phyloP scores from a whole-genome alignment of 192 early-diverging fungal genomes.

The Backusella australiensis region DNA sequence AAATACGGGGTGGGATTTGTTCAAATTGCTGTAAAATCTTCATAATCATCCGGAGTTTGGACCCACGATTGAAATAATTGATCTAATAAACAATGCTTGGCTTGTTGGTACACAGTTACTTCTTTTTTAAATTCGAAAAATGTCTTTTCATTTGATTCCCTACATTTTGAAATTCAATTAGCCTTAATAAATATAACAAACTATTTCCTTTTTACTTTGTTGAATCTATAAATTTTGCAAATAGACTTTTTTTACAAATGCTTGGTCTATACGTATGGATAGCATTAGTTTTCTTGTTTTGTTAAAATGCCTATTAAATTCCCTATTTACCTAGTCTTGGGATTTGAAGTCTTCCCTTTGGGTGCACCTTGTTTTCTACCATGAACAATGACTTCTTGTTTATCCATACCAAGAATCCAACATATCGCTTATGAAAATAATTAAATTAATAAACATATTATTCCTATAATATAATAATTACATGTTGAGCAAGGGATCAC shows the following conservation, averaged over 20 bases:
- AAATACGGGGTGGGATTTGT: background rate
- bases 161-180: background rate
- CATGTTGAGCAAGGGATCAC: slow-evolving; percentile 29
- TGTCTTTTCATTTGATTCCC: slow-evolving; percentile 2
- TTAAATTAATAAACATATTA: background rate
- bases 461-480: background rate
- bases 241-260: slow-evolving; percentile 9
- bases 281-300: background rate
- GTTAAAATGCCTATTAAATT: background rate
- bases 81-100: slow-evolving; percentile 21
- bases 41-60: slow-evolving; percentile 22
- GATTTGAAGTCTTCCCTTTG: slow-evolving; percentile 19
- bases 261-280: background rate
- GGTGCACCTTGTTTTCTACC: slow-evolving; percentile 38
- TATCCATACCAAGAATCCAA: slow-evolving; percentile 25
- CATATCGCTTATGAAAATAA: slow-evolving; percentile 12
- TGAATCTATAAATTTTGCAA: background rate
- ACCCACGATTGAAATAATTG: slow-evolving; percentile 31
- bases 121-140: slow-evolving; percentile 17
- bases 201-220: background rate
- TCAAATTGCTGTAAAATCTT: slow-evolving; percentile 16
- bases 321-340: slow-evolving; percentile 31
- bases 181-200: background rate
- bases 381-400: slow-evolving; percentile 30
- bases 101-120: slow-evolving; percentile 13